These are phyloP conservation scores for Suillus subalutaceus DNA, from an alignment of 768 basidiomycete genomes.

Conservation along the genomic window DNA sequence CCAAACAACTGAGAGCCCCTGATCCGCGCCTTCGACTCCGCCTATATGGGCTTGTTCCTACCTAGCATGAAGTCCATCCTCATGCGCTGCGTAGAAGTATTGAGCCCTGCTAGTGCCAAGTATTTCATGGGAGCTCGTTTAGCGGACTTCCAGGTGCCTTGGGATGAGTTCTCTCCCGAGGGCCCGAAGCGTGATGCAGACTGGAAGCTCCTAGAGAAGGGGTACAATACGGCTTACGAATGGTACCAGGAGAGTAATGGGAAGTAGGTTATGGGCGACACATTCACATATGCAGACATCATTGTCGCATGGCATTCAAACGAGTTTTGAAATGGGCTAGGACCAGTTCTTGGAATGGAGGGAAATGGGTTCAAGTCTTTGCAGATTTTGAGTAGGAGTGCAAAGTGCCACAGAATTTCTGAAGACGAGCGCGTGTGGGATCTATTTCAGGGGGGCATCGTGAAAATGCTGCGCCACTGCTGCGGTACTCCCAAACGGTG, in stretches of 20 bases:
- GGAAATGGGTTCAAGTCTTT: constrained; percentile 29
- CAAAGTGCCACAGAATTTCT: constrained; percentile 8
- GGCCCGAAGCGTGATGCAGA: constrained; percentile 37
- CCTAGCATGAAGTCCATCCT: constrained; percentile 20
- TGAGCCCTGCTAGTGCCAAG: constrained; percentile 38
- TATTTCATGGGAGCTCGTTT: constrained; percentile 41
- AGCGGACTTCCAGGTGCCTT: constrained; percentile 31
- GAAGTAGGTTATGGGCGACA: constrained; percentile 10
- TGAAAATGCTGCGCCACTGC: too few species aligned
- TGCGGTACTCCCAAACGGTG: too few species aligned
- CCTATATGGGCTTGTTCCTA: background rate
- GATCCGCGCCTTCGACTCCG: constrained; percentile 22
- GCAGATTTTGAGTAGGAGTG: constrained; percentile 27
- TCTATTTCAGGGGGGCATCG: too few species aligned
- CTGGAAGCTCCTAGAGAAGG: constrained; percentile 23
- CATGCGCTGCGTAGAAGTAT: constrained; percentile 25
- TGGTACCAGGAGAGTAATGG: constrained; percentile 25
- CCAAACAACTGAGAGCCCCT: constrained; percentile 25
- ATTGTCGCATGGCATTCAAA: constrained; percentile 13
- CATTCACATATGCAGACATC: constrained; percentile 11
- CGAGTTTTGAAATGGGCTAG: constrained; percentile 27
- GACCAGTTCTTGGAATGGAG: constrained; percentile 22
- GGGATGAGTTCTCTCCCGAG: constrained; percentile 43
- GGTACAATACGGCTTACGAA: constrained; percentile 18
- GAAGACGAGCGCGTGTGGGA: background rate